These are phyloP conservation scores for Escallonia herrerae DNA, from an alignment of 129 eudicot genomes.

Conservation along the genomic window DNA sequence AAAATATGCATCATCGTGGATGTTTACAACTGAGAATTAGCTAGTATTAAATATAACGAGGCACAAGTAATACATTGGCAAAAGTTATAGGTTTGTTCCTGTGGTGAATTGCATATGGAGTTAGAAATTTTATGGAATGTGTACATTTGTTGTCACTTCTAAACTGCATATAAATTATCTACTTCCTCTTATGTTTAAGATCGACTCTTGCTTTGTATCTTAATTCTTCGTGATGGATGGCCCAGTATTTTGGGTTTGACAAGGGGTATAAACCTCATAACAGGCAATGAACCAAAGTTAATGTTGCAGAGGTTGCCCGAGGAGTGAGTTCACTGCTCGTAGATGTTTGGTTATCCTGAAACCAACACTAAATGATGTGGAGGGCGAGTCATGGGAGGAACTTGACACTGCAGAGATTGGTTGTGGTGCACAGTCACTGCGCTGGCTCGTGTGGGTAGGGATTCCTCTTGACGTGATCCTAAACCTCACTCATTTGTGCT, in stretches of 20 bases:
- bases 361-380: slow-evolving; percentile 57
- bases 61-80: no score
- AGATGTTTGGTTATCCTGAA: slow-evolving; percentile 56
- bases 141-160: no score
- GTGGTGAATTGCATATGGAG: no score
- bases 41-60: no score
- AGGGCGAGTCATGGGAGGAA: slow-evolving; percentile 96
- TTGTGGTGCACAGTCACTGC: slow-evolving; percentile 64
- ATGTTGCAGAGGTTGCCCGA: slow-evolving; percentile 89
- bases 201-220: not conserved
- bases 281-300: slow-evolving; percentile 53
- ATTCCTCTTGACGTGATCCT: not conserved
- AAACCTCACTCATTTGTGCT: not conserved
- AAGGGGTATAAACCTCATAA: slow-evolving; percentile 25
- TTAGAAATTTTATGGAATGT: no score
- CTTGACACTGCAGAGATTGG: slow-evolving; percentile 64
- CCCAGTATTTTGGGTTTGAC: slow-evolving; percentile 35
- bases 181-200: no score
- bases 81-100: no score
- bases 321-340: slow-evolving; percentile 65
- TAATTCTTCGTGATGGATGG: slow-evolving; percentile 7
- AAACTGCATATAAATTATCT: no score
- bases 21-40: no score
- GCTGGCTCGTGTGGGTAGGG: slow-evolving; percentile 98
- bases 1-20: no score